These are phyloP conservation scores for Boletus huronensis DNA, from an alignment of 768 basidiomycete species.

Conservation along the genomic window DNA sequence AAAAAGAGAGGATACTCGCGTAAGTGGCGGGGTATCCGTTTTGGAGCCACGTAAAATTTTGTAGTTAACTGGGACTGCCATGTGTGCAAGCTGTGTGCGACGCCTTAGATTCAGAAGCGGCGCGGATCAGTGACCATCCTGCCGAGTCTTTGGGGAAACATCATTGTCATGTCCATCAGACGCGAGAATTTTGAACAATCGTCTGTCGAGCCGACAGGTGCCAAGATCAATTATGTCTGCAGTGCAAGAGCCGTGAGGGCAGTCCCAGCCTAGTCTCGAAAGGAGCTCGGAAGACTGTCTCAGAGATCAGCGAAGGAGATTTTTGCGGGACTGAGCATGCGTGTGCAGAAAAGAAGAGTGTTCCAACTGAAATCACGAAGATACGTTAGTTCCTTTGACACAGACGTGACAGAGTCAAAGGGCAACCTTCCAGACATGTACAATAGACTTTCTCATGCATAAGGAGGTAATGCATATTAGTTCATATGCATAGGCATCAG, in stretches of 20 bases:
- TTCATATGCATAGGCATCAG: too few species aligned
- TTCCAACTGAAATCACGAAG: background rate
- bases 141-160: background rate
- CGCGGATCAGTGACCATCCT: background rate
- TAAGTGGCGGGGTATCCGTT: background rate
- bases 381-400: background rate
- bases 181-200: background rate
- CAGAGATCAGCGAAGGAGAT: background rate
- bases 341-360: background rate
- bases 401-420: background rate
- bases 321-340: background rate
- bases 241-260: background rate
- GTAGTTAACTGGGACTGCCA: background rate
- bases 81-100: conserved; percentile 6
- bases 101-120: background rate
- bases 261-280: background rate
- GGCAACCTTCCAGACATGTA: background rate
- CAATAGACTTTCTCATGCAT: too few species aligned
- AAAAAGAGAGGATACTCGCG: background rate
- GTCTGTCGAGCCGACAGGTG: background rate
- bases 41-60: background rate
- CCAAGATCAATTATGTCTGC: background rate
- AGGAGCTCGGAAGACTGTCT: background rate
- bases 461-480: too few species aligned
- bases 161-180: conserved; percentile 5